phyloP scores from a whole-genome alignment of 257 asterid species.

The Ajuga chamaepitys region DNA sequence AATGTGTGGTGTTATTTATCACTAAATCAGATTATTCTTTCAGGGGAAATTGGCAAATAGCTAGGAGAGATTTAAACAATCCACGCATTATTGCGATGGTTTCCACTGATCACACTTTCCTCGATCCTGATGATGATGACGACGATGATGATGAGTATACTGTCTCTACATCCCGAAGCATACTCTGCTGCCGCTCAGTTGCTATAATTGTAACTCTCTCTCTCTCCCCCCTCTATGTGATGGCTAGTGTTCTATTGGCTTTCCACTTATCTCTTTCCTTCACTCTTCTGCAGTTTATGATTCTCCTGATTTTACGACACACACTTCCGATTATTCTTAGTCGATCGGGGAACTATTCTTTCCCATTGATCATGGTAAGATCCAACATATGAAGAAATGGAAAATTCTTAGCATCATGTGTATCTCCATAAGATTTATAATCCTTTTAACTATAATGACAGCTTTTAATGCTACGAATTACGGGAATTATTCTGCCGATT shows the following conservation, averaged over 20 bases:
- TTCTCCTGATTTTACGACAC: constrained; percentile 75
- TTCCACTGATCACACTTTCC: constrained; percentile 49
- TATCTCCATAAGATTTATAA: constrained; percentile 8
- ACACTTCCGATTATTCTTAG: constrained; percentile 66
- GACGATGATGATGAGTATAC: constrained; percentile 58
- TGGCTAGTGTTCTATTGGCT: background rate
- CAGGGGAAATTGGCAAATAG: constrained; percentile 96
- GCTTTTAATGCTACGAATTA: constrained; percentile 56
- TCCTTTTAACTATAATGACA: constrained; percentile 24
- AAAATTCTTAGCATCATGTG: background rate
- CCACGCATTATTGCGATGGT: constrained; percentile 76
- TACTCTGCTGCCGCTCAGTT: constrained; percentile 65
- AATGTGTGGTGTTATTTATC: background rate
- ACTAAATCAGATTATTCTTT: constrained; percentile 10
- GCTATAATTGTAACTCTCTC: constrained; percentile 61
- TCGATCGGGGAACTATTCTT: constrained; percentile 59
- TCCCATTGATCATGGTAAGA: constrained; percentile 76
- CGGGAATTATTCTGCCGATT: constrained; percentile 76
- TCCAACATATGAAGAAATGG: background rate
- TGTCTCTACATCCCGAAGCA: constrained; percentile 60
- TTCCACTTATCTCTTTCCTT: background rate
- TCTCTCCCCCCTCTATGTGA: constrained; percentile 16
- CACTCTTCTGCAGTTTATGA: constrained; percentile 60
- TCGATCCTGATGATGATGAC: constrained; percentile 54
- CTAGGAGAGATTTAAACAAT: constrained; percentile 62